Percentiles rank a stretch among this genome's conserved stretches.
Conservation (phyloP, 208 protist genomes). For the Crithidia brevicula region DNA sequence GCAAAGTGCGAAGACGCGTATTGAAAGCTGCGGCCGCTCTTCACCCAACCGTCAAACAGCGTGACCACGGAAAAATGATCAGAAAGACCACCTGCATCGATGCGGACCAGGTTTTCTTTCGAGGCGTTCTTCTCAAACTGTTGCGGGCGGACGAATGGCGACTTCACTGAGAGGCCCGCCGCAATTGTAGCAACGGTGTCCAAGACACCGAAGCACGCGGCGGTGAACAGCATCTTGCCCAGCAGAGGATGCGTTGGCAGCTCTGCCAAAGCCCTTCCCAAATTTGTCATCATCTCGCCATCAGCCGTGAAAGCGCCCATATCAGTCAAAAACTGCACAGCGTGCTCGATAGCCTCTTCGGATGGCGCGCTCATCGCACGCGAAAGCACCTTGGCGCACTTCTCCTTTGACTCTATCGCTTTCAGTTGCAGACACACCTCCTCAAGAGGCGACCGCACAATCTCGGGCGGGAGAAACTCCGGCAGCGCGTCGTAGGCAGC, state of each 20-base stretch:
- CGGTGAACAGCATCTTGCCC: slow-evolving; percentile 92
- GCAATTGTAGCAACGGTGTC: slow-evolving; percentile 89
- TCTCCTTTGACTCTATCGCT: slow-evolving; percentile 76
- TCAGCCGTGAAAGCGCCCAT: slow-evolving; percentile 83
- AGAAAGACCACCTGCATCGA: slow-evolving; percentile 68
- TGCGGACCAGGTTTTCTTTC: slow-evolving; percentile 39
- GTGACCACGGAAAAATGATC: slow-evolving; percentile 81
- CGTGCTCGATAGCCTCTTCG: slow-evolving; percentile 58
- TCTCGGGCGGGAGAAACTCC: slow-evolving; percentile 93
- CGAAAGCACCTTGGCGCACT: slow-evolving; percentile 74
- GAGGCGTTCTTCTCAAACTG: slow-evolving; percentile 50
- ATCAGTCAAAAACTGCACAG: slow-evolving; percentile 80
- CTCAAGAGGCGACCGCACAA: slow-evolving; percentile 89
- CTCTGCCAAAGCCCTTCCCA: slow-evolving; percentile 80
- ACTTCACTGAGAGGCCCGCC: slow-evolving; percentile 84
- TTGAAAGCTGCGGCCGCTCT: slow-evolving; percentile 53
- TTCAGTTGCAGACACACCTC: slow-evolving; percentile 92
- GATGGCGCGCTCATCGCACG: slow-evolving; percentile 79
- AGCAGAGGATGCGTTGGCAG: slow-evolving; percentile 89
- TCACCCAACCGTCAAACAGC: slow-evolving; percentile 74
- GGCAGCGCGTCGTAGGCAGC: slow-evolving; percentile 80
- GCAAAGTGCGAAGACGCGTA: slow-evolving; percentile 75
- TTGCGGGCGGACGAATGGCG: slow-evolving; percentile 76
- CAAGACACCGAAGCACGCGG: slow-evolving; percentile 85
- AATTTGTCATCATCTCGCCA: slow-evolving; percentile 76